A percentile compares a stretch with the other conserved stretches of the same genome.
Conservation (phyloP, 2,329 filamentous ascomycete species). For the Diaporthe citrichinensis region DNA sequence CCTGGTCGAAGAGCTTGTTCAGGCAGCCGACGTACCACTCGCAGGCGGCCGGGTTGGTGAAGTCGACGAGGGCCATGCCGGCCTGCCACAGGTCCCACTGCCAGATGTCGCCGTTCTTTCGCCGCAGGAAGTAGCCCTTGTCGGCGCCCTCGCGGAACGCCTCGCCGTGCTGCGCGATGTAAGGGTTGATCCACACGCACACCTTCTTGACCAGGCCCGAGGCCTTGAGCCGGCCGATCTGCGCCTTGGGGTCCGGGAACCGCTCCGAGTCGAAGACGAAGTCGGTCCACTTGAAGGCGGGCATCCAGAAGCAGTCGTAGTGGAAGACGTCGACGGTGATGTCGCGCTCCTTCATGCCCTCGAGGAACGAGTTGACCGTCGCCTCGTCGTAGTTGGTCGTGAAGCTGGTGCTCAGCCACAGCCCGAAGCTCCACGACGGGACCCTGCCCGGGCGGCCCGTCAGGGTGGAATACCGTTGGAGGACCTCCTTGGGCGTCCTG, state of each 20-base stretch:
- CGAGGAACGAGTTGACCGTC: constrained; percentile 77
- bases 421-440: constrained; percentile 81
- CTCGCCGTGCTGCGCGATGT: constrained; percentile 78
- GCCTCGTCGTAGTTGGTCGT: constrained; percentile 80
- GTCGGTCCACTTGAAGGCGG: constrained; percentile 81
- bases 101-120: constrained; percentile 78
- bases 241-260: constrained; percentile 77
- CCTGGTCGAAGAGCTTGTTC: constrained; percentile 74
- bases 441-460: constrained; percentile 76
- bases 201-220: constrained; percentile 73
- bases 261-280: constrained; percentile 78
- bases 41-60: constrained; percentile 79
- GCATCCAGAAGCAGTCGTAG: constrained; percentile 85
- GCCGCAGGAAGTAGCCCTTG: constrained; percentile 78
- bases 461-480: constrained; percentile 76
- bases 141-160: constrained; percentile 75
- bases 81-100: constrained; percentile 86
- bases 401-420: constrained; percentile 84
- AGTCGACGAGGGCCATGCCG: constrained; percentile 81
- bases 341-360: constrained; percentile 75
- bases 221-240: constrained; percentile 75
- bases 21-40: constrained; percentile 76
- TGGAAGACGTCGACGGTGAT: constrained; percentile 81
- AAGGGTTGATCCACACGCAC: constrained; percentile 84
- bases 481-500: constrained; percentile 78